phyloP scores from a whole-genome alignment of 257 asterid species.

The Fraxinus americana region DNA sequence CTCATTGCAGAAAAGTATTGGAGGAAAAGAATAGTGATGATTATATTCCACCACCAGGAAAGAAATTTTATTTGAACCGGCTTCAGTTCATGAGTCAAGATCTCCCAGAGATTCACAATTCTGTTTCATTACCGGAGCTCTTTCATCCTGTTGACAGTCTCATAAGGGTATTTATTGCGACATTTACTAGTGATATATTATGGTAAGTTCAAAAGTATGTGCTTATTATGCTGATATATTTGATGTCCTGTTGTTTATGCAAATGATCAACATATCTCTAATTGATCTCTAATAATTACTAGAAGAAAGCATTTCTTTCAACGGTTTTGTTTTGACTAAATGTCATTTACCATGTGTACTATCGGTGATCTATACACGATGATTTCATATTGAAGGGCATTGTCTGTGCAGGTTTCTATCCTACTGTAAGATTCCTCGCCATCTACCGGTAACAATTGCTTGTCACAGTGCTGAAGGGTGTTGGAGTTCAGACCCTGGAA shows the following conservation, averaged over 20 bases:
- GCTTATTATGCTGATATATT: slow-evolving; percentile 14
- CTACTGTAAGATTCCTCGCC: slow-evolving; percentile 66
- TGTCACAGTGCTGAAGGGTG: slow-evolving; percentile 81
- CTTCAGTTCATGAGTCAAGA: slow-evolving; percentile 50
- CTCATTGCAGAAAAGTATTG: slow-evolving; percentile 28
- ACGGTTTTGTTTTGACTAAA: background rate
- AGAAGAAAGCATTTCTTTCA: slow-evolving; percentile 7
- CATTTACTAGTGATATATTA: slow-evolving; percentile 75
- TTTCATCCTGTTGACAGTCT: slow-evolving; percentile 73
- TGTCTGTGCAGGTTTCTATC: slow-evolving; percentile 63
- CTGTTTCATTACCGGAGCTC: slow-evolving; percentile 76
- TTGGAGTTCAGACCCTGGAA: slow-evolving; percentile 70
- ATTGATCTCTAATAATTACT: background rate
- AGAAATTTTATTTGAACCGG: slow-evolving; percentile 67
- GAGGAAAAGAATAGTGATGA: slow-evolving; percentile 35
- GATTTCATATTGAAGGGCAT: slow-evolving; percentile 24
- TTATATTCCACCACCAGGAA: slow-evolving; percentile 64
- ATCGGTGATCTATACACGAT: slow-evolving; percentile 17
- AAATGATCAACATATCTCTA: background rate
- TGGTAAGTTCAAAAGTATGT: slow-evolving; percentile 53
- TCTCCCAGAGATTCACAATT: slow-evolving; percentile 37
- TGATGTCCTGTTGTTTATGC: slow-evolving; percentile 13
- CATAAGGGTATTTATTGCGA: slow-evolving; percentile 67
- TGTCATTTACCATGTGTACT: background rate
- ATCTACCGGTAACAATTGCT: slow-evolving; percentile 79